A percentile compares a stretch with the other conserved stretches of the same genome.
Evolutionary conservation across 2,329 filamentous ascomycete genomes (phyloP).

Genomic region (Colletotrichum tamarilloi): DNA sequence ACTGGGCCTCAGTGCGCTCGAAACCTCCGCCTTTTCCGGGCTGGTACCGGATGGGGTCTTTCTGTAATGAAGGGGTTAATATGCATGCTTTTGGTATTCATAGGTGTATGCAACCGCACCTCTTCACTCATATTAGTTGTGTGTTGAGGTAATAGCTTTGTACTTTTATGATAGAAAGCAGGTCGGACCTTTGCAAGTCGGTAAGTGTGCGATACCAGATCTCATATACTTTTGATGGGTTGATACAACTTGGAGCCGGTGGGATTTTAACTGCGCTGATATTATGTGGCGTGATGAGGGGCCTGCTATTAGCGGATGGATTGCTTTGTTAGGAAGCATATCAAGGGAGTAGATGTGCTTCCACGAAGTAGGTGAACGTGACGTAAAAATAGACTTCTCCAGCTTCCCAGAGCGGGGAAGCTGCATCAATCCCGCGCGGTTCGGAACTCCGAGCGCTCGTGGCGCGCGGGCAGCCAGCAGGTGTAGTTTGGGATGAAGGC

Average conservation of each 20-base stretch:
- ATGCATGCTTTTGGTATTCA: too few relatives aligned
- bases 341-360: not conserved
- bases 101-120: not conserved
- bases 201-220: not conserved
- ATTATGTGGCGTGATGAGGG: not conserved
- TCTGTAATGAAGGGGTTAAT: not conserved
- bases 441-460: conserved; percentile 1
- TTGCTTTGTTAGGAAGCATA: not conserved
- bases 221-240: not conserved
- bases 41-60: conserved; percentile 16
- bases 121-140: conserved; percentile 7
- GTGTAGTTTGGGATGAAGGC: not conserved
- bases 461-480: not conserved
- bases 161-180: not conserved
- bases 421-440: conserved; percentile 19
- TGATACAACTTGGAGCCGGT: not conserved
- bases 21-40: conserved; percentile 59
- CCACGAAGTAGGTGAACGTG: not conserved
- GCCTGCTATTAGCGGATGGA: not conserved
- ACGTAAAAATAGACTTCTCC: not conserved
- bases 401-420: not conserved
- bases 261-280: not conserved
- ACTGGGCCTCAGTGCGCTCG: conserved; percentile 62
- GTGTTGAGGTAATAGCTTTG: not conserved
- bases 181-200: not conserved